A percentile compares a stretch with the other conserved stretches of the same genome.
These are phyloP conservation scores for Xylaria cubensis DNA, from an alignment of 495 filamentous ascomycete species.

Conservation along the genomic window DNA sequence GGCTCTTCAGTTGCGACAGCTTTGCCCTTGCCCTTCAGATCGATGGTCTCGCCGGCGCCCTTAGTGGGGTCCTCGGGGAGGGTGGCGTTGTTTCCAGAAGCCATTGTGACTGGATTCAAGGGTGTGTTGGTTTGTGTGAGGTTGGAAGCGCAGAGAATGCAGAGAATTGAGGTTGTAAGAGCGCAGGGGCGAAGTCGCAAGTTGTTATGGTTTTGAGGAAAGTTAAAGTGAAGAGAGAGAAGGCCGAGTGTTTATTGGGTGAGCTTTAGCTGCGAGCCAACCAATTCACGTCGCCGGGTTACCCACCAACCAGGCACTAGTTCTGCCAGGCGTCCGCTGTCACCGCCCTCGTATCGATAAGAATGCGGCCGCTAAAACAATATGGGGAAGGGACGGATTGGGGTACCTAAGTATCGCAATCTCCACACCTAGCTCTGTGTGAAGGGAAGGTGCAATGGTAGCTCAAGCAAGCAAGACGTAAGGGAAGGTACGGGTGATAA, in stretches of 20 bases:
- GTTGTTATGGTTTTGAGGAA: constrained; percentile 25
- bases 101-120: constrained; percentile 39
- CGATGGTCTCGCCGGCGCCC: constrained; percentile 42
- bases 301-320: constrained; percentile 13
- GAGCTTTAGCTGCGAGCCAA: constrained; percentile 19
- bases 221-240: constrained; percentile 24
- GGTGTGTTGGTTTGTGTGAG: not conserved
- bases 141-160: not conserved
- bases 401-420: constrained; percentile 9
- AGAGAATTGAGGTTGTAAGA: not conserved
- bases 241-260: constrained; percentile 28
- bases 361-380: constrained; percentile 7
- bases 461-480: not conserved
- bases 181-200: constrained; percentile 17
- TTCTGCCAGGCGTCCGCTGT: constrained; percentile 20
- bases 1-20: constrained; percentile 50
- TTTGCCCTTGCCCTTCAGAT: constrained; percentile 69
- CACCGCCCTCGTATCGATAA: constrained; percentile 27
- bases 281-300: constrained; percentile 17
- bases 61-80: constrained; percentile 40
- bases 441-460: not conserved
- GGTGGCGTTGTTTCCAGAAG: constrained; percentile 47
- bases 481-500: not conserved
- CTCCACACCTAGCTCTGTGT: not conserved
- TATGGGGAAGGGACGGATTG: not conserved